Percentiles rank a stretch among this genome's conserved stretches.
Conservation (phyloP, 2,329 filamentous ascomycete genomes). For the Sarocladiaceae sp. region DNA sequence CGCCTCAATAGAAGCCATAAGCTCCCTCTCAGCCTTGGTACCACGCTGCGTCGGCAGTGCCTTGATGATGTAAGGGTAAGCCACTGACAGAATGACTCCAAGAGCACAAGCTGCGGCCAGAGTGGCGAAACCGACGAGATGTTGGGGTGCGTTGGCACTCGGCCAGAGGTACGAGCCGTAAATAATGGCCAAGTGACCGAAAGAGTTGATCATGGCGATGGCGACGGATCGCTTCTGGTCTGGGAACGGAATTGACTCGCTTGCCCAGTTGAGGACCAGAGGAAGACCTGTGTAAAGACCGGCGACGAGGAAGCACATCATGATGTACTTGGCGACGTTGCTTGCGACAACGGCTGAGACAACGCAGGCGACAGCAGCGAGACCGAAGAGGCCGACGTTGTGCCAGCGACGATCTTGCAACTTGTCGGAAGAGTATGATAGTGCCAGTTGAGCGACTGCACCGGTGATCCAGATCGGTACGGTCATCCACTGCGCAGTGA, state of each 20-base stretch:
- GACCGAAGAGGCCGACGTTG: slow-evolving; percentile 15
- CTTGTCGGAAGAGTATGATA: slow-evolving; percentile 21
- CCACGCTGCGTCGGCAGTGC: not conserved
- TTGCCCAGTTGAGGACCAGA: slow-evolving; percentile 13
- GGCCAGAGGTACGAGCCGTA: slow-evolving; percentile 16
- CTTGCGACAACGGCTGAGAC: slow-evolving; percentile 15
- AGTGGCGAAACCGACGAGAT: slow-evolving; percentile 12
- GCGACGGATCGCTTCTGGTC: slow-evolving; percentile 15
- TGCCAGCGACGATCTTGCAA: slow-evolving; percentile 20
- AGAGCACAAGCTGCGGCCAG: not conserved
- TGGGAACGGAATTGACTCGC: slow-evolving; percentile 12
- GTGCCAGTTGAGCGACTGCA: slow-evolving; percentile 15
- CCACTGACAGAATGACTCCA: not conserved
- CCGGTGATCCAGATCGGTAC: slow-evolving; percentile 21
- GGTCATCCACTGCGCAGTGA: slow-evolving; percentile 23
- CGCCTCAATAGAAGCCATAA: not conserved
- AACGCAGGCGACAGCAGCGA: slow-evolving; percentile 19
- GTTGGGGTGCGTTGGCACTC: slow-evolving; percentile 11
- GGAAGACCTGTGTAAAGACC: slow-evolving; percentile 14
- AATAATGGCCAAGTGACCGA: slow-evolving; percentile 14
- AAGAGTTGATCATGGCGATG: slow-evolving; percentile 15
- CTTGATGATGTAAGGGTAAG: not conserved
- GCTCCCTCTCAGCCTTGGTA: not conserved
- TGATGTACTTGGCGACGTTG: slow-evolving; percentile 14
- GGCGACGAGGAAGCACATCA: slow-evolving; percentile 14